phyloP scores from a whole-genome alignment of 1,284 basidiomycete species.

The Phylloporus sp. region DNA sequence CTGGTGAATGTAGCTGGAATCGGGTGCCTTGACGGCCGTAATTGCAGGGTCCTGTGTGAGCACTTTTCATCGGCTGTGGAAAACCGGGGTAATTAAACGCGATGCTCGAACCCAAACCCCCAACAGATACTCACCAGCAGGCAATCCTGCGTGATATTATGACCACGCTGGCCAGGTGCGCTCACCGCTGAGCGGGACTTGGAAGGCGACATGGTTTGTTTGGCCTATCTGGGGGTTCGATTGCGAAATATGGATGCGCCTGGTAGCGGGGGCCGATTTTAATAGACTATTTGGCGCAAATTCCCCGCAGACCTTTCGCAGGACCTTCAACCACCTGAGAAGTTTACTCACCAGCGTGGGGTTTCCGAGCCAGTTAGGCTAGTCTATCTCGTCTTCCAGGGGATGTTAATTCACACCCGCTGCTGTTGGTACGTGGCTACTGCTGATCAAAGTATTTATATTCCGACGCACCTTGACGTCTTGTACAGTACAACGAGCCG shows the following conservation, averaged over 20 bases:
- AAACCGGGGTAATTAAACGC: too few relatives aligned
- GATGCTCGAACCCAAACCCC: neutral
- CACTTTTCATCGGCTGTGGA: constrained; percentile 2
- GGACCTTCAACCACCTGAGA: constrained; percentile 3
- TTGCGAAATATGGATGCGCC: neutral
- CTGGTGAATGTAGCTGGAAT: constrained; percentile 3
- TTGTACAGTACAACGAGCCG: neutral
- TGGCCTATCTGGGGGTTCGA: neutral
- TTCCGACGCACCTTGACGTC: neutral
- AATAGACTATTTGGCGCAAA: constrained; percentile 1
- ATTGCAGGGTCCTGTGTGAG: neutral
- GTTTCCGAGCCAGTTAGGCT: neutral
- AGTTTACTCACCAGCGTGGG: constrained; percentile 17
- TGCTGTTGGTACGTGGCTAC: constrained; percentile 3
- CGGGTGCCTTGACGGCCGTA: constrained; percentile 1
- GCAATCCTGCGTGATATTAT: constrained; percentile 1
- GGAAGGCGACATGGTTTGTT: constrained; percentile 6
- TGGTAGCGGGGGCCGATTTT: constrained; percentile 2
- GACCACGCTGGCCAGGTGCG: neutral
- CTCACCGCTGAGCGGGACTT: neutral
- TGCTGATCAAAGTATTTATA: neutral
- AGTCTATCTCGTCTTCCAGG: neutral
- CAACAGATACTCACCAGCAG: constrained; percentile 16
- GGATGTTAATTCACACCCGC: neutral
- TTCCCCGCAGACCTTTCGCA: constrained; percentile 14